Conservation (phyloP, 371 early-diverging fungal species). For the Lichtheimia ornata region DNA sequence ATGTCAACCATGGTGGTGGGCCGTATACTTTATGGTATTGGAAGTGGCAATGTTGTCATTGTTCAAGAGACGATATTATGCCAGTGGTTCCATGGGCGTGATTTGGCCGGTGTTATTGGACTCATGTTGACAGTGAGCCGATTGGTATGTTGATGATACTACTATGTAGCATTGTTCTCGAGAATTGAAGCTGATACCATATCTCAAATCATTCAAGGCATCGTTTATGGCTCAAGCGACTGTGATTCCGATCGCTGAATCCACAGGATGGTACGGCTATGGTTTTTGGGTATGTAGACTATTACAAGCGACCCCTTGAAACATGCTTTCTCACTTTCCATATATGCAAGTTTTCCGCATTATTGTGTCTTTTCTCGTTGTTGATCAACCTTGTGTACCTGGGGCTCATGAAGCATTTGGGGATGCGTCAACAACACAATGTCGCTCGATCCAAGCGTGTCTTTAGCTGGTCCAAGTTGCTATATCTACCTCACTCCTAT, state of each 20-base stretch:
- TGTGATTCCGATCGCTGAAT: slow-evolving; percentile 56
- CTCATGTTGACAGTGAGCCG: slow-evolving; percentile 66
- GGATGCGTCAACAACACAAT: slow-evolving; percentile 9
- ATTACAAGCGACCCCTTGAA: background rate
- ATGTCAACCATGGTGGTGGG: slow-evolving; percentile 61
- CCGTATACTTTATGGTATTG: slow-evolving; percentile 68
- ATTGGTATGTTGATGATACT: slow-evolving; percentile 30
- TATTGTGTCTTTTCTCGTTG: slow-evolving; percentile 61
- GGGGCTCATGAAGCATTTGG: slow-evolving; percentile 31
- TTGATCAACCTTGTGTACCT: slow-evolving; percentile 62
- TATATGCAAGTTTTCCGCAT: slow-evolving; percentile 42
- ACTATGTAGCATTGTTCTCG: background rate
- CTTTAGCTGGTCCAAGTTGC: slow-evolving; percentile 52
- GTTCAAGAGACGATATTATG: slow-evolving; percentile 71
- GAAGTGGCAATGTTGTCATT: slow-evolving; percentile 66
- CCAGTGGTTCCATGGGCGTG: slow-evolving; percentile 70
- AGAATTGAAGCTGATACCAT: too few species aligned
- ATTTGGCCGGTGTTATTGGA: slow-evolving; percentile 61
- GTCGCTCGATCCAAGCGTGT: slow-evolving; percentile 45
- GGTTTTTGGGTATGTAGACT: slow-evolving; percentile 58
- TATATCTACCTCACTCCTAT: slow-evolving; percentile 55
- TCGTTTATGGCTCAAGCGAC: slow-evolving; percentile 63
- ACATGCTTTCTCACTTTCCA: background rate
- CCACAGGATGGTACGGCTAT: slow-evolving; percentile 63
- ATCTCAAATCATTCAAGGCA: slow-evolving; percentile 15